Evolutionary conservation across 2,329 filamentous ascomycete genomes (phyloP), one percentile per base, ranked within the genome.

Genomic region (Aspergillus versicolor): DNA sequence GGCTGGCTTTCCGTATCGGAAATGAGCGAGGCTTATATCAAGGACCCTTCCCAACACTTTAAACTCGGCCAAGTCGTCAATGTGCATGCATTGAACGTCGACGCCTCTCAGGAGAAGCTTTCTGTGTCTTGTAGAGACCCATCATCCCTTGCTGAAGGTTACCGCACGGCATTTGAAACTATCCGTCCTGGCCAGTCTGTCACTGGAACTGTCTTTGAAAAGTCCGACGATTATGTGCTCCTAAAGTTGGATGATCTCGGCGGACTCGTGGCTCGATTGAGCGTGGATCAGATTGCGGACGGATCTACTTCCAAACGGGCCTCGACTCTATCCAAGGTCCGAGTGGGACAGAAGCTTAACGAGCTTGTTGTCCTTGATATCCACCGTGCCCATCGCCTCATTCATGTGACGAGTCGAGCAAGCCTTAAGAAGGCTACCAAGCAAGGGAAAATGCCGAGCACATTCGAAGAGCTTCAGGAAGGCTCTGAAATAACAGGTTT

Each of bases 21-120:
- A 75, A 99, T 99, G 94, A 97, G 94, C 71, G 94, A 99, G 72
- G 92, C 92, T 11, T 97, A 89, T 70, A 97, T 99, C 67, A 85
- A 89, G 64, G 90, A 97, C 68, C 92, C 94, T 4, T 85, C 84
- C 45, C 87, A 95, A 68, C 92, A 97, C 75, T 99, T 99, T 79
- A 87, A 88, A 37, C 77, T 87, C 43, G 95, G 94, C 0, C 94
- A 99, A 72, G 93, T 96, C 2, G 88, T 99, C 63, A 95, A 86
- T 67, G 90, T 97, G 19, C 90, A 93, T 67, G 86, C 95, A n/a
- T 75, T 96, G 34, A 89, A 88, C 49, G 86, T 97, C 49, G 87
- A 96, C 65, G 79, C 86, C 1, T 85, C 88, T 56, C 80, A 84
- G 40, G 81, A 83, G 59, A 88, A 89, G 63, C 84, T 99, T 63